Conservation (phyloP, 345 rosid genomes). For the Hibiscus trionum region DNA sequence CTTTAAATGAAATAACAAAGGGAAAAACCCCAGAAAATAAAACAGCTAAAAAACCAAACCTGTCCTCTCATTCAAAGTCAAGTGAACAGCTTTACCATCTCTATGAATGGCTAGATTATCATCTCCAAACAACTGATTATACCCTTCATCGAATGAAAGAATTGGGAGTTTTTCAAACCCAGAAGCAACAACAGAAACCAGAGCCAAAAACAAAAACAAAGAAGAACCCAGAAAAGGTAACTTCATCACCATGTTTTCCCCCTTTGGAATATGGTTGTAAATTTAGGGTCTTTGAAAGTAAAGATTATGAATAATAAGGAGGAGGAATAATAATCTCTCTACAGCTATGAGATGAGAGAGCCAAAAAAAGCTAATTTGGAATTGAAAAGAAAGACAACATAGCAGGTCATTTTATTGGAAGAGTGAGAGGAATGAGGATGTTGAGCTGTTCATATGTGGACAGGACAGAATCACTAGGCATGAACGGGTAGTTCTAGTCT, state of each 20-base stretch:
- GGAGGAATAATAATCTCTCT: conserved; percentile 1
- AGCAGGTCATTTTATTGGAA: conserved; percentile 23
- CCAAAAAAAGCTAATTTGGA: conserved; percentile 12
- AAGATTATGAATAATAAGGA: background rate
- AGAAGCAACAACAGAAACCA: conserved; percentile 40
- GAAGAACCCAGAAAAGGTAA: conserved; percentile 9
- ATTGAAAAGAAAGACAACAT: conserved; percentile 4
- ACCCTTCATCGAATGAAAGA: too few relatives aligned
- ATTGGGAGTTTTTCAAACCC: conserved; percentile 23
- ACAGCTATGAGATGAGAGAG: conserved; percentile 13
- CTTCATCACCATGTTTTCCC: conserved; percentile 27
- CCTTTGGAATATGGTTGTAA: background rate
- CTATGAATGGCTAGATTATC: conserved; percentile 39
- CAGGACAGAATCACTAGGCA: too few relatives aligned
- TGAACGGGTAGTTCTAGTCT: too few relatives aligned
- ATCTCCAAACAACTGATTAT: too few relatives aligned
- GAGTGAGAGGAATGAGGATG: conserved; percentile 10
- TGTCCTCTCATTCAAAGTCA: conserved; percentile 81
- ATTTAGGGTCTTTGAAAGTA: background rate
- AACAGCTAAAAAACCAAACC: conserved; percentile 30
- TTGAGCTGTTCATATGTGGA: conserved; percentile 29
- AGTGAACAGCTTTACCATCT: conserved; percentile 79
- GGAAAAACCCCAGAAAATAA: background rate
- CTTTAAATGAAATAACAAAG: background rate
- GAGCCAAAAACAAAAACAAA: conserved; percentile 24